phyloP scores from a whole-genome alignment of 495 filamentous ascomycete species.

The Parathielavia hyrcaniae region DNA sequence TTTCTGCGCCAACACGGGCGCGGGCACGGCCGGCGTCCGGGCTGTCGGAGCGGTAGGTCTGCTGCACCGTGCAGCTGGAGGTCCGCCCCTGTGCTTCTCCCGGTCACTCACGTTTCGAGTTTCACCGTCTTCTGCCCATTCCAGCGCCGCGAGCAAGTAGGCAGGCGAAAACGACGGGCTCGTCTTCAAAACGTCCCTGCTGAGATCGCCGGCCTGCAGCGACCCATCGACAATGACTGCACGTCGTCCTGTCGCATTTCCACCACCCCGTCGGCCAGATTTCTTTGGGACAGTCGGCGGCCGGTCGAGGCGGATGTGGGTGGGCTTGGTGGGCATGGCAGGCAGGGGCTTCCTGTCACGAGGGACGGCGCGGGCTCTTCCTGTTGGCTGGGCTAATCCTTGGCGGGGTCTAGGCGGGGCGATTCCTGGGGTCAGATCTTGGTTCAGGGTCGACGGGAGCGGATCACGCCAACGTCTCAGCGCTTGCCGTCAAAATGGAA shows the following conservation, averaged over 20 bases:
- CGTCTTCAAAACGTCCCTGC: not conserved
- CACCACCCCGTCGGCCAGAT: not conserved
- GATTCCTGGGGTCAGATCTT: not conserved
- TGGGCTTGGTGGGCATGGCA: not conserved
- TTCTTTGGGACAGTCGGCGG: not conserved
- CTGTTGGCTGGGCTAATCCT: no score
- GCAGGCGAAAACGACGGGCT: slow-evolving; percentile 8
- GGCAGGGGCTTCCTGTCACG: not conserved
- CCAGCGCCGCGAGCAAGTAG: slow-evolving; percentile 11
- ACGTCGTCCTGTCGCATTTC: not conserved
- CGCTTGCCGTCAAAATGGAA: slow-evolving; percentile 3
- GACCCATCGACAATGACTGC: slow-evolving; percentile 2
- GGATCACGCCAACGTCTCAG: not conserved
- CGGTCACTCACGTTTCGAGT: not conserved
- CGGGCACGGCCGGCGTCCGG: not conserved
- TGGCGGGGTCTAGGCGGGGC: not conserved
- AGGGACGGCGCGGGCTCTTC: not conserved
- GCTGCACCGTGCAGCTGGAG: no score
- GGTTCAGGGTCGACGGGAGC: not conserved
- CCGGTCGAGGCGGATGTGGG: not conserved
- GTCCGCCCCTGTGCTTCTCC: not conserved
- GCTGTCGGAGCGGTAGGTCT: not conserved
- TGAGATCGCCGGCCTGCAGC: slow-evolving; percentile 6
- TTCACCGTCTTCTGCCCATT: slow-evolving; percentile 12
- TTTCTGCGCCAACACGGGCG: slow-evolving; percentile 1